Evolutionary conservation across 352 stramenopile genomes (phyloP).

Genomic region (Phytopythium cucurbitacearum): DNA sequence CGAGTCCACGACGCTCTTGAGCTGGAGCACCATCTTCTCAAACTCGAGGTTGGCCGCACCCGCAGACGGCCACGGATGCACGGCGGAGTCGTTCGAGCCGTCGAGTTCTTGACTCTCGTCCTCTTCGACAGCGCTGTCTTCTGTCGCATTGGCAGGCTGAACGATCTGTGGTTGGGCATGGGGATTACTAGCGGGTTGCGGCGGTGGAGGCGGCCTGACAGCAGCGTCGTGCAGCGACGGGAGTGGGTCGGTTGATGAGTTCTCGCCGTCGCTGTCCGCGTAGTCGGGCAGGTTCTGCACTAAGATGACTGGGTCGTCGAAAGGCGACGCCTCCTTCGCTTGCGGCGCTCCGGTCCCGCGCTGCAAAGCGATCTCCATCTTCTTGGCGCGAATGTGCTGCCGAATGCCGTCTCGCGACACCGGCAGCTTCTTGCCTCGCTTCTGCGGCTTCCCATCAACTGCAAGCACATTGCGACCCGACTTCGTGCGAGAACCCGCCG

Average conservation of each 20-base stretch:
- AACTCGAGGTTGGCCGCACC: slow-evolving; percentile 52
- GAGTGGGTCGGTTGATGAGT: background rate
- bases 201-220: background rate
- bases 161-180: too few species aligned
- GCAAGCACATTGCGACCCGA: background rate
- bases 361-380: slow-evolving; percentile 20
- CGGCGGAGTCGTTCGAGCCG: slow-evolving; percentile 5
- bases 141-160: background rate
- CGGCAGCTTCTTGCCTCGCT: slow-evolving; percentile 9
- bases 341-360: background rate
- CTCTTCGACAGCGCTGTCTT: slow-evolving; percentile 6
- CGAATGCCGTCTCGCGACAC: slow-evolving; percentile 18
- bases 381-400: slow-evolving; percentile 33
- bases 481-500: background rate
- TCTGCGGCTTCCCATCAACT: slow-evolving; percentile 1
- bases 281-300: slow-evolving; percentile 62
- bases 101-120: slow-evolving; percentile 15
- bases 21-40: slow-evolving; percentile 69
- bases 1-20: slow-evolving; percentile 58
- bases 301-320: slow-evolving; percentile 68
- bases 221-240: slow-evolving; percentile 4
- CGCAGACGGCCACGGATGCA: slow-evolving; percentile 8
- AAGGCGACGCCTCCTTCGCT: slow-evolving; percentile 13
- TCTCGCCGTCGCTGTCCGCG: slow-evolving; percentile 8
- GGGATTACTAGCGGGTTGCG: background rate